A percentile compares a stretch with the other conserved stretches of the same genome.
Conservation (phyloP, 179 eudicot genomes). For the Patellifolia procumbens region DNA sequence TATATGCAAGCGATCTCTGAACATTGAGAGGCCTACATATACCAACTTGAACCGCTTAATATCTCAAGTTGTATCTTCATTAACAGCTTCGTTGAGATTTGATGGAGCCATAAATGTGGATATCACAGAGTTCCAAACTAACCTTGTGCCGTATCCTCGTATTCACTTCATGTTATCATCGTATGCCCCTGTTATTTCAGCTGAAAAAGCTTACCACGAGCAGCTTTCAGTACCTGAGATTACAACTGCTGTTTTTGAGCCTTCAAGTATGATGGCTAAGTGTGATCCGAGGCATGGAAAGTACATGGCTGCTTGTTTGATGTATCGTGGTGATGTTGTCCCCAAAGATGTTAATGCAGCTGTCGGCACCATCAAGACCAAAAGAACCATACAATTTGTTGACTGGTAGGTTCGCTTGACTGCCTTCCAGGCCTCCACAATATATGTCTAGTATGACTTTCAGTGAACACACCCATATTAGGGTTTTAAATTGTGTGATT, state of each 20-base stretch:
- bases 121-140: constrained; percentile 63
- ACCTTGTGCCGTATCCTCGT: constrained; percentile 69
- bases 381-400: constrained; percentile 63
- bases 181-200: constrained; percentile 65
- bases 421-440: neutral
- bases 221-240: constrained; percentile 64
- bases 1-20: constrained; percentile 52
- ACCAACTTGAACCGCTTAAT: constrained; percentile 68
- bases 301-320: constrained; percentile 71
- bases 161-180: constrained; percentile 73
- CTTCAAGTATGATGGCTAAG: constrained; percentile 75
- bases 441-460: neutral
- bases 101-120: constrained; percentile 74
- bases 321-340: constrained; percentile 75
- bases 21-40: constrained; percentile 64
- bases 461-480: neutral
- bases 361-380: constrained; percentile 54
- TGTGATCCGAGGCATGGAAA: constrained; percentile 74
- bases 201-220: constrained; percentile 64
- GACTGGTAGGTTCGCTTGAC: constrained; percentile 57
- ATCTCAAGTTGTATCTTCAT: constrained; percentile 63
- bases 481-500: neutral
- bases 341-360: constrained; percentile 69
- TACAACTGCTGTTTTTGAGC: constrained; percentile 68
- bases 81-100: constrained; percentile 68